These are phyloP conservation scores for Trichoderma pleuroti DNA, from an alignment of 2,329 filamentous ascomycete species.

Conservation along the genomic window DNA sequence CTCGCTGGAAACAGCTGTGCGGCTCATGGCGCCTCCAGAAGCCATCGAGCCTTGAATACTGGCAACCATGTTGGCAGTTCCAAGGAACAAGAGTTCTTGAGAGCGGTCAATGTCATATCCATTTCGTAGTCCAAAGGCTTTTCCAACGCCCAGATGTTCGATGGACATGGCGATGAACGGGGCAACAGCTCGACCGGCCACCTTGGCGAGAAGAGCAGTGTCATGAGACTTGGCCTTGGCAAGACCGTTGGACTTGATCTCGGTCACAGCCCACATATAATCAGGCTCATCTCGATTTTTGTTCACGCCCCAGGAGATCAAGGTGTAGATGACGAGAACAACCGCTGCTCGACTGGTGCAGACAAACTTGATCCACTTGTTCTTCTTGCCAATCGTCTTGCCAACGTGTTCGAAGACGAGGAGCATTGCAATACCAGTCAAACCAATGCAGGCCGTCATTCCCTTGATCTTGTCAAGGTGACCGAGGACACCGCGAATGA, in stretches of 20 bases:
- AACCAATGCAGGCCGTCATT: conserved; percentile 56
- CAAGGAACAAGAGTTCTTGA: conserved; percentile 63
- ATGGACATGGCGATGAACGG: conserved; percentile 59
- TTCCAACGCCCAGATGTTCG: conserved; percentile 63
- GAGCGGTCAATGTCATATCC: conserved; percentile 61
- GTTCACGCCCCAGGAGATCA: conserved; percentile 62
- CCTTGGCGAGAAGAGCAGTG: conserved; percentile 47
- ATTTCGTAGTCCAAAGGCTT: conserved; percentile 60
- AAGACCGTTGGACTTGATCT: conserved; percentile 56
- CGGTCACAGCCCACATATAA: conserved; percentile 53
- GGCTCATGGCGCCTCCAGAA: conserved; percentile 62
- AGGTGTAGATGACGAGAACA: conserved; percentile 58
- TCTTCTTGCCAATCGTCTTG: conserved; percentile 55
- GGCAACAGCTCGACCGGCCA: conserved; percentile 53
- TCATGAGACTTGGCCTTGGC: conserved; percentile 47
- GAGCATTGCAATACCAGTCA: conserved; percentile 55
- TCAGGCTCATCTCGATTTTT: conserved; percentile 43
- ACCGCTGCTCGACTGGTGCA: conserved; percentile 60
- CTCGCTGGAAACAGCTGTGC: conserved; percentile 64
- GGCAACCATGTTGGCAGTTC: conserved; percentile 60
- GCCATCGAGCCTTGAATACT: conserved; percentile 63
- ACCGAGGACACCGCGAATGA: conserved; percentile 57
- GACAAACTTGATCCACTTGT: conserved; percentile 55
- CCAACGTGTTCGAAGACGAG: conserved; percentile 55
- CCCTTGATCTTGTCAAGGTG: conserved; percentile 55